Evolutionary conservation across 305 asterid genomes (phyloP).

Genomic region (Salvia sclarea): DNA sequence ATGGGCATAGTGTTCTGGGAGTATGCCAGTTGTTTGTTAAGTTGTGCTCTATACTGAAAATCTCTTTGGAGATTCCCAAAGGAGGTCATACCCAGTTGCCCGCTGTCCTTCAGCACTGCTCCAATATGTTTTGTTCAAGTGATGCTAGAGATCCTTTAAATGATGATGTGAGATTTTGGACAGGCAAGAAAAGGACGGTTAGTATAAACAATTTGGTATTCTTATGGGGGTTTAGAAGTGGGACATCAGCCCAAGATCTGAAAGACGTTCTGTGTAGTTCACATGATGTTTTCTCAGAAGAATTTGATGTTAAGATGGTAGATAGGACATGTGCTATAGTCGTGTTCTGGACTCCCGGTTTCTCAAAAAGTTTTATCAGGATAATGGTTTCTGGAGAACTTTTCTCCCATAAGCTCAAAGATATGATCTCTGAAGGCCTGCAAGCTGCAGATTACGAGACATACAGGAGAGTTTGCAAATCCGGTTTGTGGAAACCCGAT

Average conservation of each 20-base stretch:
- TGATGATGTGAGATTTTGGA: conserved; percentile 52
- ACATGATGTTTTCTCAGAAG: conserved; percentile 53
- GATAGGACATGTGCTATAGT: conserved; percentile 75
- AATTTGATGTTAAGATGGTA: conserved; percentile 69
- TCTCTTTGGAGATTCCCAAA: conserved; percentile 42
- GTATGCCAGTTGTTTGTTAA: conserved; percentile 68
- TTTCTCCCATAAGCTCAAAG: conserved; percentile 38
- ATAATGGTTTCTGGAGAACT: conserved; percentile 53
- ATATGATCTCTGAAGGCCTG: conserved; percentile 61
- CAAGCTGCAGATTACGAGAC: conserved; percentile 62
- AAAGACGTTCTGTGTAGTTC: conserved; percentile 55
- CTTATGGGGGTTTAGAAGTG: conserved; percentile 79
- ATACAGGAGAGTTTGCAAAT: conserved; percentile 56
- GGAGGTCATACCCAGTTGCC: conserved; percentile 37
- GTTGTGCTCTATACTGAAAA: conserved; percentile 58
- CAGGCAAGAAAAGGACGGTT: conserved; percentile 42
- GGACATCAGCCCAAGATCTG: conserved; percentile 59
- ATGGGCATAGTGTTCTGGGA: conserved; percentile 69
- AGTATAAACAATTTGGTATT: conserved; percentile 57
- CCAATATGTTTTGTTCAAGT: conserved; percentile 44
- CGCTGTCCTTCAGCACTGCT: conserved; percentile 40
- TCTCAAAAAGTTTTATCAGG: conserved; percentile 52
- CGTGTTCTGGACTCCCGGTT: conserved; percentile 60
- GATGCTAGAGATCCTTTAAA: conserved; percentile 39
- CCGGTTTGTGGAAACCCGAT: conserved; percentile 53